Base-by-base conservation (phyloP, 2,329 filamentous ascomycete genomes). In the Zelopaecilomyces penicillatus region DNA sequence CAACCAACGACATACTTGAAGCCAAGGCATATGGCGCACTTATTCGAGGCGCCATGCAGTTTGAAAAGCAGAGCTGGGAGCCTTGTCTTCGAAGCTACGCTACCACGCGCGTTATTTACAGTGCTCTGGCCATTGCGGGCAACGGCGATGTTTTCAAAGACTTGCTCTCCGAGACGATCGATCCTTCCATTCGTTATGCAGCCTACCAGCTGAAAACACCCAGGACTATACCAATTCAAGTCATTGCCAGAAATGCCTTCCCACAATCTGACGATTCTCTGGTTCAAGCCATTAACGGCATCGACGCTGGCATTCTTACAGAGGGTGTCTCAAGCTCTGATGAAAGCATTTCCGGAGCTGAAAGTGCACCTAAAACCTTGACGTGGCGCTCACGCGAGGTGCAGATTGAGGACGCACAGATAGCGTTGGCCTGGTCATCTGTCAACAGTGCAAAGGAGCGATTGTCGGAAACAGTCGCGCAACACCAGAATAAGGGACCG, bases 181-280 rank as follows among this genome's bases (percentile, higher is more conserved):
- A 98, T 61, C 90, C 90, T 2, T 95, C 89, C 50, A 87, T 98
- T 57, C 83, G 91, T 51, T 97, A 94, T 63, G 90, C 90, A 32
- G 89, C 93, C 12, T 97, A 97, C 63, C 89, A 95, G 64, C 76
- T 89, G 61, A 85, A 91, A 61, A 78, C 95, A 30, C 86, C 91
- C 0, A 82, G 93, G 37, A 95, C 89, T 2, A 78, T 89, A 43
- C 83, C 90, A 3, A 83, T 95, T 40, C 76, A 84, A 1, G 78
- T 81, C 6, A 85, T 97, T 51, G 85, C 87, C 3, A 82, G 82
- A 54, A 83, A 85, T 52, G 82, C 83, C 49, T 95, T 97, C 54
- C 83, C 87, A 2, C 69, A 70, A 8, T 75, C 80, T 27, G 75
- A 88, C 49, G 58, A 68, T 2, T 65, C 73, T 6, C 68, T 95